Percentiles rank a stretch among this genome's conserved stretches.
Evolutionary conservation across 371 early-diverging fungal species (phyloP).

Genomic region (Enteropsectra breve): DNA sequence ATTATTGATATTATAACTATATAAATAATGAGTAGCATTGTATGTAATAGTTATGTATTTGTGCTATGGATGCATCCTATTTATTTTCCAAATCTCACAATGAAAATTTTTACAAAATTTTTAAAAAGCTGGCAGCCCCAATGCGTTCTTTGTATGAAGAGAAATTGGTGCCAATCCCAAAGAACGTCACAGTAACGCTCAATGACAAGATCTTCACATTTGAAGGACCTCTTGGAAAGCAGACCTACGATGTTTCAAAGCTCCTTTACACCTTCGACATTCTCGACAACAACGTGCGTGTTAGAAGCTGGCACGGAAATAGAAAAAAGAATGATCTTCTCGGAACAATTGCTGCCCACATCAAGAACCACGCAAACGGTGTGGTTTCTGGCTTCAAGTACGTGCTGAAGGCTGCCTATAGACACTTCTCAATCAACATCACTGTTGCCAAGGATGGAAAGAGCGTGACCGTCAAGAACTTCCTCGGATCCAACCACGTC

Average conservation of each 20-base stretch:
- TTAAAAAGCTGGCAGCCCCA: slow-evolving; percentile 12
- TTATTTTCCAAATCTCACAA: neutral
- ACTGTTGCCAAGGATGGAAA: slow-evolving; percentile 72
- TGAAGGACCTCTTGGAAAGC: slow-evolving; percentile 66
- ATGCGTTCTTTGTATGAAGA: slow-evolving; percentile 53
- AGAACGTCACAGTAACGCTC: slow-evolving; percentile 52
- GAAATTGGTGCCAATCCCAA: slow-evolving; percentile 58
- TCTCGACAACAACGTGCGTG: slow-evolving; percentile 65
- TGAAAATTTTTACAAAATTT: slow-evolving; percentile 13
- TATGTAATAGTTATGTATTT: neutral
- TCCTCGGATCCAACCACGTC: slow-evolving; percentile 89
- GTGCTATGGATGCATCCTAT: neutral
- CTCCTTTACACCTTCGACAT: slow-evolving; percentile 78
- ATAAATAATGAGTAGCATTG: too few species aligned
- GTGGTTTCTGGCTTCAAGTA: slow-evolving; percentile 96
- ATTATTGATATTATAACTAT: slow-evolving; percentile 3
- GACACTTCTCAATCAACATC: slow-evolving; percentile 98
- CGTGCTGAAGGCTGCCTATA: slow-evolving; percentile 96
- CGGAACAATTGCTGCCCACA: slow-evolving; percentile 85
- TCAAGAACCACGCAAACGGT: slow-evolving; percentile 92
- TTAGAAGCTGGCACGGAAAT: slow-evolving; percentile 86
- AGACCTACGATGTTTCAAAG: slow-evolving; percentile 81
- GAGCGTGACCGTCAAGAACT: slow-evolving; percentile 82
- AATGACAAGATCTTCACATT: slow-evolving; percentile 54
- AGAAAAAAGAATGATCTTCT: slow-evolving; percentile 93